Conservation (phyloP, 179 eudicot genomes). For the Beta corolliflora region DNA sequence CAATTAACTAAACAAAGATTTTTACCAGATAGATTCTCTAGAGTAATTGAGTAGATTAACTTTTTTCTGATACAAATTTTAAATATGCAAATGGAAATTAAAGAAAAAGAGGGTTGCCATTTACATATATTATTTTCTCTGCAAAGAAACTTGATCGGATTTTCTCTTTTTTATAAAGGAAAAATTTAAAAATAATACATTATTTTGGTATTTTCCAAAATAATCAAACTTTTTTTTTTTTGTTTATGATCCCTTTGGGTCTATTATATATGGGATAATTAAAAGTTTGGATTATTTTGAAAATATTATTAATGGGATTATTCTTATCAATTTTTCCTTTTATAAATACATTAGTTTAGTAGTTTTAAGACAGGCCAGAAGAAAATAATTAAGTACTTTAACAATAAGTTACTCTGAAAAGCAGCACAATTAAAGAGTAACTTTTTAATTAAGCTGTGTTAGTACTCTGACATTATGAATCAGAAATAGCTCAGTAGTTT, state of each 20-base stretch:
- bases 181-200: no score
- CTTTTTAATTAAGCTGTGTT: neutral
- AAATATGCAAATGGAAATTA: neutral
- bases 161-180: neutral
- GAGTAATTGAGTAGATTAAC: neutral
- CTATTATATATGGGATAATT: no score
- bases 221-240: no score
- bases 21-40: neutral
- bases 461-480: slow-evolving; percentile 11
- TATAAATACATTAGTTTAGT: neutral
- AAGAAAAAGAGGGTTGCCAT: neutral
- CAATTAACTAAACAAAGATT: neutral
- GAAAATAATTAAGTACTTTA: slow-evolving; percentile 3
- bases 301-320: no score
- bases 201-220: no score
- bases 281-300: no score
- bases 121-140: slow-evolving; percentile 12
- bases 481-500: slow-evolving; percentile 2
- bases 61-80: no score
- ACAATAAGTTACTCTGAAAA: neutral
- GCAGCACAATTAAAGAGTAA: slow-evolving; percentile 8
- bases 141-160: neutral
- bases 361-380: neutral
- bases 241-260: no score
- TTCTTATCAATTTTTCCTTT: no score